Base-by-base conservation (phyloP, 371 early-diverging fungal genomes). In the Actinomucor elegans region DNA sequence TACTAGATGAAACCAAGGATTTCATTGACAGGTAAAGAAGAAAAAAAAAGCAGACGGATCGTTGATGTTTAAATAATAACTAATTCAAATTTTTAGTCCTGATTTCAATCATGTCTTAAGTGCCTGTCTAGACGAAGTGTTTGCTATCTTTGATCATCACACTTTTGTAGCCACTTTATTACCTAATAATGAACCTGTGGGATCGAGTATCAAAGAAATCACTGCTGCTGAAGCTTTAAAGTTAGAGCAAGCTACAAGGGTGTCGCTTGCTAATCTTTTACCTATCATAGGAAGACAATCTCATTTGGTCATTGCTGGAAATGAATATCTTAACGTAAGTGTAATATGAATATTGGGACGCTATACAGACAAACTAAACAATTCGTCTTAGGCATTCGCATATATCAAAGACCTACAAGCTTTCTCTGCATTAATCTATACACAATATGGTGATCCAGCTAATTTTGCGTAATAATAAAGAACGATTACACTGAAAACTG, bases 1-100 rank as follows among this genome's bases (percentile, higher is more conserved):
- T 92, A 37, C 59, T 93, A 46, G 86, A 93, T 67, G 94, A 93
- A 62, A 88, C 91, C 0, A 81, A 84, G 24, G 94, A 93, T 56
- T 89, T 86, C 51, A 73, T 92, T 34, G 90, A 92, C 35, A 80
- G 87, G 86, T 86, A 73, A 41, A 49, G 32, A 1, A 51, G 17
- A 40, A 29, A 2, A 37, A 12, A 40, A 29, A 18, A 7, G 14
- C 7, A 12, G 9, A n/a, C n/a, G n/a, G n/a, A n/a, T n/a, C n/a
- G n/a, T n/a, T n/a, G n/a, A n/a, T n/a, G n/a, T n/a, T n/a, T n/a
- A n/a, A n/a, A n/a, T n/a, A n/a, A n/a, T n/a, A n/a, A n/a, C n/a
- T n/a, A n/a, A n/a, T n/a, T n/a, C n/a, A n/a, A n/a, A n/a, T n/a
- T n/a, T 34, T 45, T 18, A 88, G 89, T 38, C 74, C 77, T 28